Percentiles rank a stretch among this genome's conserved stretches.
Conservation (phyloP, 768 basidiomycete genomes). For the Mycena albidolilacea region DNA sequence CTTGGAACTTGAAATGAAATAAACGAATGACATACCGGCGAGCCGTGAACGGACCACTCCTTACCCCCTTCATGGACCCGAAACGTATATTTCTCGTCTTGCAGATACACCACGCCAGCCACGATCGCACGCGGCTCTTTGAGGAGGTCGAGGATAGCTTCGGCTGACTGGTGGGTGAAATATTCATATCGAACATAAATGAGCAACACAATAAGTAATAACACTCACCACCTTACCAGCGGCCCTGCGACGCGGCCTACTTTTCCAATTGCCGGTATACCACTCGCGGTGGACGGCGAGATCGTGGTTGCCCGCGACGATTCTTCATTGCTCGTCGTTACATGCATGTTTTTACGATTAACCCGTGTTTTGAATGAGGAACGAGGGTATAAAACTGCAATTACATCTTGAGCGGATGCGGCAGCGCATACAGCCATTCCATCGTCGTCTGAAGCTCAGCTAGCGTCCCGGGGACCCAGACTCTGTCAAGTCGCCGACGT, state of each 20-base stretch:
- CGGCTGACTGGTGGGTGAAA: conserved; percentile 5
- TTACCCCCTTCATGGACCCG: conserved; percentile 53
- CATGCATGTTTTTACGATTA: conserved; percentile 47
- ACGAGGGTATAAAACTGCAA: background rate
- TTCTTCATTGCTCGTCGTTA: conserved; percentile 49
- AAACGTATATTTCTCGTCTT: conserved; percentile 62
- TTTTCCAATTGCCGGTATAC: conserved; percentile 53
- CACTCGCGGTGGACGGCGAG: conserved; percentile 58
- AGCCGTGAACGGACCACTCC: conserved; percentile 76
- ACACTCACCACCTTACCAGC: too few relatives aligned
- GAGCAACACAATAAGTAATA: background rate
- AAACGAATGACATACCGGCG: conserved; percentile 59
- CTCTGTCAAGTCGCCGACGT: conserved; percentile 75
- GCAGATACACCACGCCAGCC: conserved; percentile 70
- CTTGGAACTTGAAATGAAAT: too few relatives aligned
- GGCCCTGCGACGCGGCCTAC: too few relatives aligned
- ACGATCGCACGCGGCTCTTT: conserved; percentile 50
- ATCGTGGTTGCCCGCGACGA: conserved; percentile 83
- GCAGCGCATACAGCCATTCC: conserved; percentile 69
- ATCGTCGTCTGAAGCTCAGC: conserved; percentile 64
- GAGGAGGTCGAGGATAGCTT: conserved; percentile 51
- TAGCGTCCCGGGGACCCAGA: conserved; percentile 53
- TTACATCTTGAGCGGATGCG: conserved; percentile 32
- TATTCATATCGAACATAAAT: background rate
- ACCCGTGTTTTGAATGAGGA: background rate